Evolutionary conservation across 805 yeast species (phyloP), one percentile per base, ranked within the genome.

Genomic region (Monosporozyma siamensis): DNA sequence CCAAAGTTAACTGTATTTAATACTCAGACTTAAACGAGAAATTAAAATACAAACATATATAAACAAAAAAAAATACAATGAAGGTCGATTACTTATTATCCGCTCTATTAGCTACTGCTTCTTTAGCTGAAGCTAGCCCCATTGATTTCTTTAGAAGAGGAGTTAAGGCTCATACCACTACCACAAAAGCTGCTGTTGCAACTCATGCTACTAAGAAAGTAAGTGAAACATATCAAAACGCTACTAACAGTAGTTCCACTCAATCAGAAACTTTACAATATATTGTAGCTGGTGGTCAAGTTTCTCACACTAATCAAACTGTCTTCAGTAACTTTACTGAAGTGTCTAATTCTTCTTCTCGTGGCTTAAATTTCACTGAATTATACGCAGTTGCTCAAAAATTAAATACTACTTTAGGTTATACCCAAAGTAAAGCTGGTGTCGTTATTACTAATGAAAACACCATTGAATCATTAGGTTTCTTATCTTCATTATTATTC

Each of bases 391-490:
- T 55, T 21, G 53, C 53, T 18, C 26, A 26, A 22, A 34, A 44
- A 12, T 42, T 53, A 25, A 46, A 49, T 40, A 23, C 31, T 9
- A 46, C 57, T 20, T n/a, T 51, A 6, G 31, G 26, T 6, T 29
- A 42, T 7, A 45, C 43, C 11, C 24, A 35, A 5, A 44, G 48
- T 31, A 47, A 45, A 10, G 59, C 52, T 41, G 49, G 50, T 15
- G 56, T 56, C 18, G 43, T 58, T 20, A 41, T 54, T 10, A 47
- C 53, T n/a, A 44, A 46, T 24, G 45, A 40, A 24, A 44, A 44
- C n/a, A 47, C 58, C 14, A 36, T 58, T 21, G 61, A 53, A 45
- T 44, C 53, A 22, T 44, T 57, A 34, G 59, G 59, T 38, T 58
- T 58, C 54, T 58, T 54, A 40, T 43, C 52, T 34, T 47, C 56